A percentile compares a stretch with the other conserved stretches of the same genome.
phyloP scores from a whole-genome alignment of 2,329 filamentous ascomycete genomes.

The Aschersonia sp. region DNA sequence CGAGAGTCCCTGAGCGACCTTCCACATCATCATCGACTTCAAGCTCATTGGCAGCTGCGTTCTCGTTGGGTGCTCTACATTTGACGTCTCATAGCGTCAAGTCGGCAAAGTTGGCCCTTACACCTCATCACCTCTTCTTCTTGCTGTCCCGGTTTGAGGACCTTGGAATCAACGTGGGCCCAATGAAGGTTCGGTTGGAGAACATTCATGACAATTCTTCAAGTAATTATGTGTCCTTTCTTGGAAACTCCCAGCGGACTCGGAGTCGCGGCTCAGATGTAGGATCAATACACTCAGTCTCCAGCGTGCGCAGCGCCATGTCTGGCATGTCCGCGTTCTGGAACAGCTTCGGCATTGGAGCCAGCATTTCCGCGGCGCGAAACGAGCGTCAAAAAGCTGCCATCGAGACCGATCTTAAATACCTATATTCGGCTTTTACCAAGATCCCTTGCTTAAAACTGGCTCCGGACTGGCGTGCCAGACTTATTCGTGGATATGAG shows the following conservation, averaged over 20 bases:
- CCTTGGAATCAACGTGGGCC: constrained; percentile 75
- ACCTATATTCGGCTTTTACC: constrained; percentile 95
- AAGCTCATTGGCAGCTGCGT: constrained; percentile 64
- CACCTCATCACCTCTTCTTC: constrained; percentile 94
- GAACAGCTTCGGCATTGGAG: constrained; percentile 73
- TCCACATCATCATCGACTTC: constrained; percentile 57
- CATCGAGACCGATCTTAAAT: constrained; percentile 77
- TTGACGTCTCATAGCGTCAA: constrained; percentile 79
- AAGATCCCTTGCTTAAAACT: constrained; percentile 89
- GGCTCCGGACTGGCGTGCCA: constrained; percentile 83
- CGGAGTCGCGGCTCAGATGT: constrained; percentile 70
- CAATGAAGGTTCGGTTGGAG: constrained; percentile 91
- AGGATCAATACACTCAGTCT: constrained; percentile 88
- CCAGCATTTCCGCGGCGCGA: constrained; percentile 66
- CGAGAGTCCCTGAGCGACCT: constrained; percentile 46
- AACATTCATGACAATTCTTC: constrained; percentile 82
- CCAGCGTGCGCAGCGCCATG: constrained; percentile 94
- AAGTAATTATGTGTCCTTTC: constrained; percentile 90
- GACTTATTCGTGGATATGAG: constrained; percentile 83
- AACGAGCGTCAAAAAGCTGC: constrained; percentile 83
- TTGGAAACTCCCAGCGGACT: constrained; percentile 63
- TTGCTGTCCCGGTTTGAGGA: constrained; percentile 92
- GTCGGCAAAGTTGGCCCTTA: constrained; percentile 81
- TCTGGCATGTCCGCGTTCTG: constrained; percentile 90
- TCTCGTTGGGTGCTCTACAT: constrained; percentile 73